phyloP scores from a whole-genome alignment of 805 yeast species.

The Yarrowia sp. region DNA sequence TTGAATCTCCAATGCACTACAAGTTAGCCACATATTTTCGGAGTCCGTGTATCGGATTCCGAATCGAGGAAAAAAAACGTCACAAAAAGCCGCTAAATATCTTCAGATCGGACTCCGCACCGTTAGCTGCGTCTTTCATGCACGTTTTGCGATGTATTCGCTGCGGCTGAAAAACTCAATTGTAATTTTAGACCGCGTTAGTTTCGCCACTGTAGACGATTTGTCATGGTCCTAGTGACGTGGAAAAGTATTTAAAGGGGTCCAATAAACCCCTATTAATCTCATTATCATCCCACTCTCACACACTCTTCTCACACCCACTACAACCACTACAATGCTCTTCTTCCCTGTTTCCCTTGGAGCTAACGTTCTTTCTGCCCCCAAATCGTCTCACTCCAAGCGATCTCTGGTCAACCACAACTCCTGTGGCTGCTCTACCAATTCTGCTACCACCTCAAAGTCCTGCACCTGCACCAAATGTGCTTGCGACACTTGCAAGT shows the following conservation, averaged over 20 bases:
- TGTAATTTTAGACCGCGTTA: neutral
- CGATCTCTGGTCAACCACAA: slow-evolving; percentile 4
- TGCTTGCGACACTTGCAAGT: neutral
- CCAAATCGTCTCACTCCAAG: slow-evolving; percentile 5
- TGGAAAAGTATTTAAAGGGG: neutral
- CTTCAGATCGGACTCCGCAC: slow-evolving; percentile 7
- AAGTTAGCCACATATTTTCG: neutral
- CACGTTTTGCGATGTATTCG: neutral
- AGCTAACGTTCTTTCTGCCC: slow-evolving; percentile 4
- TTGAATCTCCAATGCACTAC: too few species aligned
- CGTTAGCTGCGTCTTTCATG: neutral
- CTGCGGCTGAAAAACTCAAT: slow-evolving; percentile 11
- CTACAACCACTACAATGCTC: neutral
- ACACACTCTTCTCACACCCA: neutral
- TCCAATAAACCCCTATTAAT: neutral
- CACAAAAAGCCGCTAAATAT: neutral
- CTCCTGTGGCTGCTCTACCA: neutral
- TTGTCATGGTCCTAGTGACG: neutral
- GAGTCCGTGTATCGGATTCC: slow-evolving; percentile 1
- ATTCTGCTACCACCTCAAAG: neutral
- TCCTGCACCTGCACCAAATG: neutral
- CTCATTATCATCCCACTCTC: neutral
- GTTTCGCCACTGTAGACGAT: slow-evolving; percentile 9
- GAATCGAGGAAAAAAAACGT: neutral
- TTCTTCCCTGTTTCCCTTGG: slow-evolving; percentile 9